Base-by-base conservation (phyloP, 306 rosid genomes). In the Crotalaria pallida region DNA sequence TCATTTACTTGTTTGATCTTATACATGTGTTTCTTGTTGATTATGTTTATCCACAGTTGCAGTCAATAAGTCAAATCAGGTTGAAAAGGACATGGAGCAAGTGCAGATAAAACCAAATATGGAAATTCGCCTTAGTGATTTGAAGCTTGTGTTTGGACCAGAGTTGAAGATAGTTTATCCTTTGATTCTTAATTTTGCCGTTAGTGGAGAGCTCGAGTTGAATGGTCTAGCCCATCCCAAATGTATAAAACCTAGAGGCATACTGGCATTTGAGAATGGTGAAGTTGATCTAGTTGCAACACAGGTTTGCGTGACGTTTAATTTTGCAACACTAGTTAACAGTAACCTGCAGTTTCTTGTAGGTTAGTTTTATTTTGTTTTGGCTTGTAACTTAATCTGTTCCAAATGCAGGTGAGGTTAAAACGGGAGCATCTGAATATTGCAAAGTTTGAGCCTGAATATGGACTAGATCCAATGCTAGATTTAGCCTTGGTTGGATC, bases 281-380 rank as follows among this genome's bases (percentile, higher is more conserved):
- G 94, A 90, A 77, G 97, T 94, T 21, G 92, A 89, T 85, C 95
- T 94, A n/a, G 87, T 89, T 43, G 98, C 98, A 26, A 86, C 97
- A 10, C 98, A 90, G 97, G 98, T 88, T 82, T 73, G 85, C 78
- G 73, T 52, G 15, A 34, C 51, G 66, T 29, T 67, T 19, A 59
- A 49, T 67, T 50, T 67, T 59, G 23, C 27, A 55, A 64, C 56
- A 27, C 33, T 6, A 44, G 22, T 43, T 31, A 64, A 56, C 5
- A 12, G 6, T 71, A 76, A 19, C 23, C 7, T 19, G 24, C 40
- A 0, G 57, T 40, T 21, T 71, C 58, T 53, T 41, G 12, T 31
- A 13, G 65, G 55, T 67, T 73, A 53, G 75, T 67, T 65, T 48
- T 16, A 38, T 29, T 67, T 10, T 58, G 24, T 36, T 74, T 75